Evolutionary conservation across 768 basidiomycete species (phyloP), one percentile per base, ranked within the genome.

Genomic region (Russula lepida): DNA sequence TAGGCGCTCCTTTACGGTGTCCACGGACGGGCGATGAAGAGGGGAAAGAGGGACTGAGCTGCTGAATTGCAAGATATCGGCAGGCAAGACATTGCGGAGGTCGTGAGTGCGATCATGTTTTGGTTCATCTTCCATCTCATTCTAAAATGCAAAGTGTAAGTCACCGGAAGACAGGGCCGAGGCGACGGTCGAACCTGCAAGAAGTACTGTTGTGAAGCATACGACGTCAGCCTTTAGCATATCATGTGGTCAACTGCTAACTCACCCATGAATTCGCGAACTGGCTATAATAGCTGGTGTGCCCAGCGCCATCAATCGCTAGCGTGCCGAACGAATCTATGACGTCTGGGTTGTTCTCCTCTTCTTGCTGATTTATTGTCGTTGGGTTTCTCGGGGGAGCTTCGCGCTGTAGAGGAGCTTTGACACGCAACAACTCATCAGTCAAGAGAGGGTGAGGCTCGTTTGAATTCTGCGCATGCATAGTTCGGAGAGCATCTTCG

Each of bases 241-340:
- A 30, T 23, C 33, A 43, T n/a, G n/a, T 44, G n/a, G 13, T 7
- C 27, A 52, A 50, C 48, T 53, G 39, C 52, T 47, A 25, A 71
- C 83, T 64, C 68, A 89, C 88, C 82, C 82, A 88, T 13, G 88
- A 89, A 64, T 84, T 88, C 23, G 88, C 88, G 25, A 79, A 86
- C 33, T 84, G 84, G 12, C 88, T 88, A 65, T 80, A 89, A 68
- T 87, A 90, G 68, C 86, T 89, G 25, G 88, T 81, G 48, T 84
- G 81, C 7, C 89, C 89, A 1, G 84, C 82, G 23, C 85, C 73
- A 50, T 78, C 85, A 66, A 91, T 86, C 12, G 84, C 83, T n/a
- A 91, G 74, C 0, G 88, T 86, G 21, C 89, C 89, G 70, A 89
- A 89, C 11, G 89, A 87, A 70, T 89, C 87, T 5, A 89, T 81